These are phyloP conservation scores for Epicoccum sorghinum DNA, from an alignment of 2,329 filamentous ascomycete genomes.

Conservation along the genomic window DNA sequence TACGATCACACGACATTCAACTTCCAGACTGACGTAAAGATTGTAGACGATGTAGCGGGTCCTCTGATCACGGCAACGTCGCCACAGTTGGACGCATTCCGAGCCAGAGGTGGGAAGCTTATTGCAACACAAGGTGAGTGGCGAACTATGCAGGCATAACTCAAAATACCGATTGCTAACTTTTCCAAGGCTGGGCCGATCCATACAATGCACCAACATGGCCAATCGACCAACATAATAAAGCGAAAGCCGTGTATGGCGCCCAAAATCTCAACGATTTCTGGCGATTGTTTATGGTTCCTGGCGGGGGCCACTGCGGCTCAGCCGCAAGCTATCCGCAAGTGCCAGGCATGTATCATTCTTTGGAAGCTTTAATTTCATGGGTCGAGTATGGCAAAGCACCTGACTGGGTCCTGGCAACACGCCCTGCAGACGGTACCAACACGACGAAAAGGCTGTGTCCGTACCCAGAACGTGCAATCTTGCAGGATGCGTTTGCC, in stretches of 20 bases:
- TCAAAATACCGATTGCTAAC: too few relatives aligned
- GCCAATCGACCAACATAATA: neutral
- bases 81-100: neutral
- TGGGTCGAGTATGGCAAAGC: neutral
- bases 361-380: neutral
- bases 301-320: constrained; percentile 4
- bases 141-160: too few relatives aligned
- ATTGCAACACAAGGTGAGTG: neutral
- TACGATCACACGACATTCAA: neutral
- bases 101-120: neutral
- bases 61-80: neutral
- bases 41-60: neutral
- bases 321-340: neutral
- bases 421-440: neutral
- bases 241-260: neutral
- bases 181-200: neutral
- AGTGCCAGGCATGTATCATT: neutral
- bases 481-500: neutral
- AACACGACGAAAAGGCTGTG: neutral
- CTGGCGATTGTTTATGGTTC: constrained; percentile 2
- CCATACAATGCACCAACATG: neutral
- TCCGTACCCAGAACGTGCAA: neutral
- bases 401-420: neutral
- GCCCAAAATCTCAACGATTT: neutral
- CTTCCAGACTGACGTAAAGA: neutral